Percentiles rank a stretch among this genome's conserved stretches.
phyloP scores from a whole-genome alignment of 2,329 filamentous ascomycete genomes.

The Alternaria viburni region DNA sequence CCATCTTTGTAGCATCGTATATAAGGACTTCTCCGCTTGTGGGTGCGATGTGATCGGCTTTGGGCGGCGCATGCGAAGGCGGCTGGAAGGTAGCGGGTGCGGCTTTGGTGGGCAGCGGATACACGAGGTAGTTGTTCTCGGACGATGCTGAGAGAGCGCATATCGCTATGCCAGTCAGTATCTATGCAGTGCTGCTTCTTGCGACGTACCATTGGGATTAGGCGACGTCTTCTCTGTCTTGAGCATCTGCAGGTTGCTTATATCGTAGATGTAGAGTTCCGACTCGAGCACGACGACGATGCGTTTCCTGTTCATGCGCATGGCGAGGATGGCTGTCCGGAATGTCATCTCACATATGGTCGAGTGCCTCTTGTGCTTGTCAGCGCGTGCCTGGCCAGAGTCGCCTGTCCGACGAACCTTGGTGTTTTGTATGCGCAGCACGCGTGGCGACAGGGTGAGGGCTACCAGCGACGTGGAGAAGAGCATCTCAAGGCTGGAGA shows the following conservation, averaged over 20 bases:
- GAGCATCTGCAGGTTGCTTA: constrained; percentile 95
- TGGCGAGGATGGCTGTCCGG: constrained; percentile 91
- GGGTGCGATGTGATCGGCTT: constrained; percentile 74
- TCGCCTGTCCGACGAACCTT: constrained; percentile 66
- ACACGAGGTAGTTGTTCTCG: constrained; percentile 94
- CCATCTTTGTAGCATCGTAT: constrained; percentile 86
- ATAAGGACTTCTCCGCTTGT: constrained; percentile 92
- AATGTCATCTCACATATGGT: constrained; percentile 99
- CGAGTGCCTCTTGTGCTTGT: constrained; percentile 64
- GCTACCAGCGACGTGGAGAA: constrained; percentile 98
- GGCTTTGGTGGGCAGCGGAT: constrained; percentile 78
- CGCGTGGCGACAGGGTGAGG: constrained; percentile 86
- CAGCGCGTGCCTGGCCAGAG: constrained; percentile 5
- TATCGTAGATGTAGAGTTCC: constrained; percentile 97
- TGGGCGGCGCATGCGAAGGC: constrained; percentile 85
- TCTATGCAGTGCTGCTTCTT: not conserved
- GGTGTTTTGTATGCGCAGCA: constrained; percentile 95
- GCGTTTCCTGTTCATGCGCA: constrained; percentile 91
- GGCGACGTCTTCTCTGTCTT: constrained; percentile 93
- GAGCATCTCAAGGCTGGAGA: constrained; percentile 96
- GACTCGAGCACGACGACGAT: constrained; percentile 93
- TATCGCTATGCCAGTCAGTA: constrained; percentile 64
- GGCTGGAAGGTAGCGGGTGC: constrained; percentile 59
- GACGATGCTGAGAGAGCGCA: constrained; percentile 93
- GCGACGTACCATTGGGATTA: constrained; percentile 72